These are phyloP conservation scores for Trichoderma atroviride DNA, from an alignment of 2,329 filamentous ascomycete genomes.

Conservation along the genomic window DNA sequence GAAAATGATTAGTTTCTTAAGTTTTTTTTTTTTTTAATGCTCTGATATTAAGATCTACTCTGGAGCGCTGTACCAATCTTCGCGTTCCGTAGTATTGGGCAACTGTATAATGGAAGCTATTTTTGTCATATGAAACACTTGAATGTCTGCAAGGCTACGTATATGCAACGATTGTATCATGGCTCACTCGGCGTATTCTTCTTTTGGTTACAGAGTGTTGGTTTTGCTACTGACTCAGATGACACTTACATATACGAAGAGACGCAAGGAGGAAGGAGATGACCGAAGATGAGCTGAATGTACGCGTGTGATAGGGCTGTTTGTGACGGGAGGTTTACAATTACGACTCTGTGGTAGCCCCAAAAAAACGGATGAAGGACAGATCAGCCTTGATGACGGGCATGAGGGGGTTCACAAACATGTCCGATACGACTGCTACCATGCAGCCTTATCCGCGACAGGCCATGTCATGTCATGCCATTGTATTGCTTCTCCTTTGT, in stretches of 20 bases:
- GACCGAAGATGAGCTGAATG: neutral
- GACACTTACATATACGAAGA: neutral
- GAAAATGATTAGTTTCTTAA: conserved; percentile 11
- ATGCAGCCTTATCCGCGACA: conserved; percentile 12
- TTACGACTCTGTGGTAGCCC: neutral
- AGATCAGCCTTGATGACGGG: neutral
- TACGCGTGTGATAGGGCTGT: neutral
- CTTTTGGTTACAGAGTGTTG: neutral
- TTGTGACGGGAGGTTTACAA: neutral
- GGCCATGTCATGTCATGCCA: neutral
- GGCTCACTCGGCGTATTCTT: neutral
- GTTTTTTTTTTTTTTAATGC: neutral
- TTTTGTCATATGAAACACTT: neutral
- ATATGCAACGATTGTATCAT: neutral
- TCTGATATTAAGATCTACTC: neutral
- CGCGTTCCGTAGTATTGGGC: neutral
- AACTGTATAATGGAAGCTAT: neutral
- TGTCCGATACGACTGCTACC: neutral
- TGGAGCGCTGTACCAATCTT: neutral
- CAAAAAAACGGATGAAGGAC: neutral
- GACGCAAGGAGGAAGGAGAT: neutral
- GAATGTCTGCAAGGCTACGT: neutral
- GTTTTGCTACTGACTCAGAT: neutral
- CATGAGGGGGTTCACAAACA: neutral
- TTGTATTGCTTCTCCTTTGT: neutral